phyloP scores from a whole-genome alignment of 805 yeast genomes.

The Ogataea salicorniae region DNA sequence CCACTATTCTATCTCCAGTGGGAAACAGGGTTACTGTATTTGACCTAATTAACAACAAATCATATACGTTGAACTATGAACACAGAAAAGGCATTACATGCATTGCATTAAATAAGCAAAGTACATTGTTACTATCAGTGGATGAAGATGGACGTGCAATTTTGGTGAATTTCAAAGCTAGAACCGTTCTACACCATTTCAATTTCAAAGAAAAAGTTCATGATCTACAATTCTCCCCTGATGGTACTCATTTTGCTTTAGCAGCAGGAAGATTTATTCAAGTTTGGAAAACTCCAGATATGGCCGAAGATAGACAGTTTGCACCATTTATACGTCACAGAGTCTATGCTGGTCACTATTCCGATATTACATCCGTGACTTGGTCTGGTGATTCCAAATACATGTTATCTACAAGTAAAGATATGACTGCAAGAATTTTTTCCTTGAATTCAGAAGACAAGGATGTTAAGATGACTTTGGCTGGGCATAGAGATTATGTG shows the following conservation, averaged over 20 bases:
- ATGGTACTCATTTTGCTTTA: constrained; percentile 81
- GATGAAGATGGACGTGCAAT: constrained; percentile 94
- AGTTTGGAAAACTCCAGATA: constrained; percentile 88
- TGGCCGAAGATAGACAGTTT: constrained; percentile 81
- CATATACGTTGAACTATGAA: constrained; percentile 88
- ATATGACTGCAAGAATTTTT: constrained; percentile 81
- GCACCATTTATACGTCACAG: constrained; percentile 93
- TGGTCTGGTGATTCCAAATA: constrained; percentile 94
- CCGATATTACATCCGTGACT: constrained; percentile 67
- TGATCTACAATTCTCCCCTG: constrained; percentile 80
- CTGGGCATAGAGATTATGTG: constrained; percentile 91
- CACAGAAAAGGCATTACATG: constrained; percentile 80
- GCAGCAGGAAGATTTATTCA: constrained; percentile 80
- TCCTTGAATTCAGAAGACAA: constrained; percentile 68
- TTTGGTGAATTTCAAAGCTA: constrained; percentile 74
- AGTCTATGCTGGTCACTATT: constrained; percentile 88
- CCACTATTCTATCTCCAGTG: constrained; percentile 79
- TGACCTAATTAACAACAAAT: constrained; percentile 76
- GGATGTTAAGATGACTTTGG: constrained; percentile 76
- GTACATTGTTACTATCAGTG: constrained; percentile 71
- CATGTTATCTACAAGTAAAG: constrained; percentile 80
- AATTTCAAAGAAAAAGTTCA: constrained; percentile 78
- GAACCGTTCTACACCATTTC: constrained; percentile 88
- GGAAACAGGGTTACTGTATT: constrained; percentile 90
- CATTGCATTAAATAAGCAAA: constrained; percentile 79